These are phyloP conservation scores for Moesziomyces parantarcticus DNA, from an alignment of 1,284 basidiomycete genomes.

Conservation along the genomic window DNA sequence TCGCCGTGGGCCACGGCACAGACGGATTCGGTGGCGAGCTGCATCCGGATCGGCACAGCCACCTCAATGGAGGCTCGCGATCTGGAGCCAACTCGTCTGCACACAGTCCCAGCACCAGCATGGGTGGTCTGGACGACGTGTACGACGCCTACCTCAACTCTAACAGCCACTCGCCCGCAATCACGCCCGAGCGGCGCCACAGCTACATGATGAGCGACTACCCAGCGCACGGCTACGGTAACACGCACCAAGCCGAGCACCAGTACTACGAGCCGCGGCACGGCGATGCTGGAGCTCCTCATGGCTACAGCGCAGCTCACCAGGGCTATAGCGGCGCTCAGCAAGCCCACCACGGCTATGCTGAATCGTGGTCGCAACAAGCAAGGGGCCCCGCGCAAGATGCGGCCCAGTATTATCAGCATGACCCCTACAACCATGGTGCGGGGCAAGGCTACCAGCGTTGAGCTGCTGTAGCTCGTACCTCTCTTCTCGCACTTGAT, in stretches of 20 bases:
- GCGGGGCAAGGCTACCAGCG: slow-evolving; percentile 10
- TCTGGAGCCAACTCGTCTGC: slow-evolving; percentile 21
- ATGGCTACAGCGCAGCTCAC: slow-evolving; percentile 1
- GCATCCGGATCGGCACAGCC: slow-evolving; percentile 32
- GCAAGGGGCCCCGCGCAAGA: slow-evolving; percentile 1
- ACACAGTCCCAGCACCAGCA: slow-evolving; percentile 24
- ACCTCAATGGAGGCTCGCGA: slow-evolving; percentile 16
- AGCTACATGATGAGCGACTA: slow-evolving; percentile 52
- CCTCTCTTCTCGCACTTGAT: neutral
- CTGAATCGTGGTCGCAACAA: slow-evolving; percentile 15
- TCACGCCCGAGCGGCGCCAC: slow-evolving; percentile 35
- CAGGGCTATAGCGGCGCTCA: slow-evolving; percentile 2
- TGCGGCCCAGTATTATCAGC: slow-evolving; percentile 9
- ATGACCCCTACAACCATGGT: slow-evolving; percentile 12
- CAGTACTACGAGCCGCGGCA: neutral
- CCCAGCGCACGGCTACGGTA: slow-evolving; percentile 1
- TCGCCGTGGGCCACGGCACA: slow-evolving; percentile 27
- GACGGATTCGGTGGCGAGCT: slow-evolving; percentile 40
- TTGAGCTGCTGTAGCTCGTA: neutral
- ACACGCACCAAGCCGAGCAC: neutral
- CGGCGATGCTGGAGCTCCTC: slow-evolving; percentile 7
- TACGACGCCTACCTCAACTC: slow-evolving; percentile 50
- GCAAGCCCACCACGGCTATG: slow-evolving; percentile 7
- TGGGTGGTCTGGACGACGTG: slow-evolving; percentile 33
- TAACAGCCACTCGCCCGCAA: slow-evolving; percentile 20